Evolutionary conservation across 208 protist genomes (phyloP).

Genomic region (Leishmania mexicana): DNA sequence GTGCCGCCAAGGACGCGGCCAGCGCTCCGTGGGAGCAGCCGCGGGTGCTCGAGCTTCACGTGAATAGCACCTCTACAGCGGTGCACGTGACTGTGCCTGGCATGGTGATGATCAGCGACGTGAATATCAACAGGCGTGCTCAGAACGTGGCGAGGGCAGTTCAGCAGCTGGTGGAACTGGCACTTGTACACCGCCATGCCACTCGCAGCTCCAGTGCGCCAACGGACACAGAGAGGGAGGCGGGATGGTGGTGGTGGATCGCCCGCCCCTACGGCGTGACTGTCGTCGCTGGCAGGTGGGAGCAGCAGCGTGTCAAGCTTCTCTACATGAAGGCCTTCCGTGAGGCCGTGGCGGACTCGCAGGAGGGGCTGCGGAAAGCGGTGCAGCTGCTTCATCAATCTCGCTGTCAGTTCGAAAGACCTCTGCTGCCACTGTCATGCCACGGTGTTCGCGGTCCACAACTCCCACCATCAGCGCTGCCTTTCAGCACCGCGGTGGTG

Average conservation of each 20-base stretch:
- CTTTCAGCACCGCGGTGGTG: conserved; percentile 14
- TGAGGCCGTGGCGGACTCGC: conserved; percentile 12
- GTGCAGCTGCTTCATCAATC: conserved; percentile 21
- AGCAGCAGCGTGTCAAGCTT: conserved; percentile 43
- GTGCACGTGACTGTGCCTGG: conserved; percentile 23
- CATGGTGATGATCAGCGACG: conserved; percentile 3
- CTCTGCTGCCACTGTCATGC: conserved; percentile 1
- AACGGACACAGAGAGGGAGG: background rate
- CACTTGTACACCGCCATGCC: conserved; percentile 17
- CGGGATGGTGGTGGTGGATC: conserved; percentile 30
- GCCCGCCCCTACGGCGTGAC: conserved; percentile 25
- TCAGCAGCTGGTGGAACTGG: conserved; percentile 24
- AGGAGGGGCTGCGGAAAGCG: conserved; percentile 12
- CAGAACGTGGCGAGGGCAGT: conserved; percentile 11
- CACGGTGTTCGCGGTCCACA: background rate
- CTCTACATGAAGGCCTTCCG: conserved; percentile 38
- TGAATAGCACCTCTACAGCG: background rate
- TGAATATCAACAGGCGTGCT: conserved; percentile 9
- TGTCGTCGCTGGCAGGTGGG: conserved; percentile 20
- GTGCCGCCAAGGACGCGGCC: background rate
- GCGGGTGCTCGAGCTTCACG: background rate
- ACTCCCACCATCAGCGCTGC: conserved; percentile 13
- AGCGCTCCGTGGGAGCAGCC: conserved; percentile 17
- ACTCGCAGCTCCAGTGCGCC: background rate
- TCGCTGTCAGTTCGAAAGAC: conserved; percentile 22